phyloP scores from a whole-genome alignment of 139 green algal species.

The Asterochloris sp. region DNA sequence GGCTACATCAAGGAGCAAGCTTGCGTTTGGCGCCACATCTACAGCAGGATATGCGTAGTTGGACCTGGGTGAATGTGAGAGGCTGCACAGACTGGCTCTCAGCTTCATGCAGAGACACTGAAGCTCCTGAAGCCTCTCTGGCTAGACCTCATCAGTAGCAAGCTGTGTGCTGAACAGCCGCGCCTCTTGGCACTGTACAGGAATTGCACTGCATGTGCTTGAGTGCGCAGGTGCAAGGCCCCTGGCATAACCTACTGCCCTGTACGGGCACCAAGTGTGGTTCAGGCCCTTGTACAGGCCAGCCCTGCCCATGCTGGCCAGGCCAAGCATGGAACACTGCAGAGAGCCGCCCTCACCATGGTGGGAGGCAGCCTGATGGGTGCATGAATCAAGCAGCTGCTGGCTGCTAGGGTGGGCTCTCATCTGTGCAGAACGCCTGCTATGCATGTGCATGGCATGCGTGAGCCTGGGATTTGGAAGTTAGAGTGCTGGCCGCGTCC shows the following conservation, averaged over 20 bases:
- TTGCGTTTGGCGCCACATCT: neutral
- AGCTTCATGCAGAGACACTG: neutral
- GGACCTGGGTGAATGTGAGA: neutral
- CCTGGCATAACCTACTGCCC: too few species aligned
- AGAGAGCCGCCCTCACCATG: too few species aligned
- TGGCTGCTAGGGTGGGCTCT: neutral
- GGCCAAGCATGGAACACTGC: too few species aligned
- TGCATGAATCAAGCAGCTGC: neutral
- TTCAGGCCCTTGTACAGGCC: too few species aligned
- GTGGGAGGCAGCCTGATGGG: too few species aligned
- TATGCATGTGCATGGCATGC: neutral
- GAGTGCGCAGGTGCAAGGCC: too few species aligned
- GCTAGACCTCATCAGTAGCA: too few species aligned
- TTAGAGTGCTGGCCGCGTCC: neutral
- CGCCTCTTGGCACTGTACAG: too few species aligned
- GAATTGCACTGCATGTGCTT: too few species aligned
- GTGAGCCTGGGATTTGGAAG: neutral
- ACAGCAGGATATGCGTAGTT: neutral
- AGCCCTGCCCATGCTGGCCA: too few species aligned
- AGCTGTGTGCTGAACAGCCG: too few species aligned
- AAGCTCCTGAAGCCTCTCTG: neutral
- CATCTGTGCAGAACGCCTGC: neutral
- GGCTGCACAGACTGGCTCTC: neutral
- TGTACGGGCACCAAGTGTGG: too few species aligned
- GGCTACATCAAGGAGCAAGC: neutral